Conservation (phyloP, 192 early-diverging fungal species). For the Coemansia sp. region DNA sequence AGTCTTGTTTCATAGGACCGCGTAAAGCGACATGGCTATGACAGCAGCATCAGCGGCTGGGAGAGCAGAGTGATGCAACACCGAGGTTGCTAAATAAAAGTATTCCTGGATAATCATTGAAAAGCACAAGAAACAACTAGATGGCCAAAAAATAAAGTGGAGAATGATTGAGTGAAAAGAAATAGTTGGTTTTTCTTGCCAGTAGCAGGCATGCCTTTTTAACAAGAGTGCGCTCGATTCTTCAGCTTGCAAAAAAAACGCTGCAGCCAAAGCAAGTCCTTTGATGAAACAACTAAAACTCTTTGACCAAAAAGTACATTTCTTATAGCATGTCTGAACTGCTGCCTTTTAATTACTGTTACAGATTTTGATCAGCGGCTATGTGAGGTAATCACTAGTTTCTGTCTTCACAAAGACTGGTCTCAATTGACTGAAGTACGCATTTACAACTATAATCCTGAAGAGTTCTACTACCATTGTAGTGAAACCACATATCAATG, state of each 20-base stretch:
- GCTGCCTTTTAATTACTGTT: not conserved
- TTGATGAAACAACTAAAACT: too few species aligned
- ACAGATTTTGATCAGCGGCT: not conserved
- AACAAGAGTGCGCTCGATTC: too few species aligned
- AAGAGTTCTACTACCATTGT: not conserved
- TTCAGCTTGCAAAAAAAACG: too few species aligned
- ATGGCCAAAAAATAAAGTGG: not conserved
- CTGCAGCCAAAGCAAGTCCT: too few species aligned
- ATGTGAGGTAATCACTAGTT: not conserved
- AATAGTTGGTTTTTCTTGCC: not conserved
- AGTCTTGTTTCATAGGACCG: not conserved
- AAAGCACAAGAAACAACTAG: not conserved
- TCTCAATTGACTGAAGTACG: not conserved
- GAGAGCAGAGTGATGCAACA: not conserved
- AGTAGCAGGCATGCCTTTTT: not conserved
- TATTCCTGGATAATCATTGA: not conserved
- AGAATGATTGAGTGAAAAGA: not conserved
- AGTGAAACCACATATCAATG: too few species aligned
- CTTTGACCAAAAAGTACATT: too few species aligned
- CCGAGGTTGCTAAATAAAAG: not conserved
- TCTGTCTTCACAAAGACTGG: not conserved
- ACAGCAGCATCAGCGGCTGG: not conserved
- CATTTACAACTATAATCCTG: not conserved
- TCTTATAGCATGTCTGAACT: too few species aligned
- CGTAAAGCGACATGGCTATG: not conserved